Percentiles rank a stretch among this genome's conserved stretches.
Evolutionary conservation across 352 stramenopile genomes (phyloP).

Genomic region (Globisporangium carolinianum): DNA sequence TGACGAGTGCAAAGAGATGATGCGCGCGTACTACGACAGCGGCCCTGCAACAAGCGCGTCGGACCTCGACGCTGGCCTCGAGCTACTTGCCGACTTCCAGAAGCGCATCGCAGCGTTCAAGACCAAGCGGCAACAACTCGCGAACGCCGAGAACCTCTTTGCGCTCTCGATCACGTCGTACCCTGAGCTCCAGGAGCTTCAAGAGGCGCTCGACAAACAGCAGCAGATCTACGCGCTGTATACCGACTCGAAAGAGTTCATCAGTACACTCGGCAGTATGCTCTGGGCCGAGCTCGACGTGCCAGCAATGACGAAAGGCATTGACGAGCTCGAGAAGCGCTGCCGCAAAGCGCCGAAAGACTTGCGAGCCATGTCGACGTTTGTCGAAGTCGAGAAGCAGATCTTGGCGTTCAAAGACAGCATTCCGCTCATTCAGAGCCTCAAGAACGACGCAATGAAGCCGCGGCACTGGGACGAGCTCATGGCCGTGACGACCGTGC

Average conservation of each 20-base stretch:
- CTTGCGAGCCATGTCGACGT: constrained; percentile 87
- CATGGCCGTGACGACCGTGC: constrained; percentile 85
- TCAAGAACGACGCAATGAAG: constrained; percentile 94
- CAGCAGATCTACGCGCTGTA: constrained; percentile 89
- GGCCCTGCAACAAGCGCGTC: constrained; percentile 81
- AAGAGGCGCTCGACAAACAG: constrained; percentile 85
- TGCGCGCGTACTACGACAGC: constrained; percentile 77
- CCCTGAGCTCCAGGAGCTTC: constrained; percentile 84
- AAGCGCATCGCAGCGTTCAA: constrained; percentile 77
- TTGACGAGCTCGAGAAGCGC: constrained; percentile 91
- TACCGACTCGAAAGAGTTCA: constrained; percentile 91
- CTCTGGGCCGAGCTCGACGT: constrained; percentile 93
- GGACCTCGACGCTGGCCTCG: constrained; percentile 85
- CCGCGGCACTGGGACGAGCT: constrained; percentile 87
- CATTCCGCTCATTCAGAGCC: constrained; percentile 90
- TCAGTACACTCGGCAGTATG: constrained; percentile 82
- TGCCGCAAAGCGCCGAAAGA: constrained; percentile 90
- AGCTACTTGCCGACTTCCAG: constrained; percentile 84
- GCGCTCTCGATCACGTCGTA: constrained; percentile 88
- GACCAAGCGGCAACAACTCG: constrained; percentile 73
- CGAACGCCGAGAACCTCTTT: constrained; percentile 94
- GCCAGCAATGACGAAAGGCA: constrained; percentile 85
- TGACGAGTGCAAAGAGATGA: constrained; percentile 81
- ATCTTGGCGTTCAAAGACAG: constrained; percentile 92
- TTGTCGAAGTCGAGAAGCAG: constrained; percentile 87